Percentiles rank a stretch among this genome's conserved stretches.
phyloP scores from a whole-genome alignment of 1,284 basidiomycete genomes.

The Boletus austroedulis region DNA sequence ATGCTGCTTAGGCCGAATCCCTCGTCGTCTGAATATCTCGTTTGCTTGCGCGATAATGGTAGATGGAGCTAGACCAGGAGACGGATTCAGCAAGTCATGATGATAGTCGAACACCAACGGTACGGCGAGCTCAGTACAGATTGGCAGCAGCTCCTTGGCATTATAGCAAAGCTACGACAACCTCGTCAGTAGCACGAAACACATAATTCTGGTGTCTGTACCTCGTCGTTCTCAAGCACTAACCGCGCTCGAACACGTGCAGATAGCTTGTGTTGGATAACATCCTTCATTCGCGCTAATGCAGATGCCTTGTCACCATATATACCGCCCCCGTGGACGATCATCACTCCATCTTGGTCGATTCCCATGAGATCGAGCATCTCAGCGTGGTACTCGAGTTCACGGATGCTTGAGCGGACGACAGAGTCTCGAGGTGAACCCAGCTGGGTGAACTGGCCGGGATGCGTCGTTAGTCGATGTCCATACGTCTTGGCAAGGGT shows the following conservation, averaged over 20 bases:
- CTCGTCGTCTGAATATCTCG: slow-evolving; percentile 70
- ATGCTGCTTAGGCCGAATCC: slow-evolving; percentile 87
- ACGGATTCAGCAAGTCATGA: slow-evolving; percentile 73
- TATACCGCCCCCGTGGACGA: slow-evolving; percentile 79
- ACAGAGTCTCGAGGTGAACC: slow-evolving; percentile 76
- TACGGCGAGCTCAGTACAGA: slow-evolving; percentile 79
- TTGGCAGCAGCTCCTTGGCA: slow-evolving; percentile 78
- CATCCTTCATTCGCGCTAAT: slow-evolving; percentile 69
- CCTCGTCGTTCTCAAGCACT: slow-evolving; percentile 92
- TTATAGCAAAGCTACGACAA: slow-evolving; percentile 74
- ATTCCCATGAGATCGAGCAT: slow-evolving; percentile 84
- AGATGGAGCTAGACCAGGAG: slow-evolving; percentile 45
- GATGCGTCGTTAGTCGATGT: slow-evolving; percentile 84
- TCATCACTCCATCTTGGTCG: slow-evolving; percentile 73
- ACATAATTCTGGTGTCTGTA: slow-evolving; percentile 27
- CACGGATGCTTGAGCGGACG: slow-evolving; percentile 71
- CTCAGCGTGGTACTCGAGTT: slow-evolving; percentile 81
- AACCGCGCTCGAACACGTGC: slow-evolving; percentile 67
- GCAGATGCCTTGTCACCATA: slow-evolving; percentile 78
- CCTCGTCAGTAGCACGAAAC: not conserved
- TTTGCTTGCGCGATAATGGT: slow-evolving; percentile 71
- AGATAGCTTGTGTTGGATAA: slow-evolving; percentile 58
- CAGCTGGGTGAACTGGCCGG: slow-evolving; percentile 85
- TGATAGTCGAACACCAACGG: slow-evolving; percentile 84
- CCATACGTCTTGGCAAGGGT: slow-evolving; percentile 73